These are phyloP conservation scores for Aspergillus funiculosus DNA, from an alignment of 495 filamentous ascomycete species.

Conservation along the genomic window DNA sequence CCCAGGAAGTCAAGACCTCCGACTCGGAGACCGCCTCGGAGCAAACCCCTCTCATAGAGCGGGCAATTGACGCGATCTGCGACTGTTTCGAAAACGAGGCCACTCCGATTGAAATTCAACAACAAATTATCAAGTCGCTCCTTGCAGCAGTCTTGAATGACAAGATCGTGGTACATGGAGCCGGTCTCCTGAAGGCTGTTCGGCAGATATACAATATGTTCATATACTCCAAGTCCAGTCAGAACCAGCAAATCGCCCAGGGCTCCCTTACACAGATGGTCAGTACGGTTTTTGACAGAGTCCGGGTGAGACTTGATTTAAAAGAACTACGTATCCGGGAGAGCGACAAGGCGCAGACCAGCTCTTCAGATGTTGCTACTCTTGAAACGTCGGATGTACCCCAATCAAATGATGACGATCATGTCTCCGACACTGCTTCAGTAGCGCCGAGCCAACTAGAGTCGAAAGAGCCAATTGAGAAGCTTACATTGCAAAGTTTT, in stretches of 20 bases:
- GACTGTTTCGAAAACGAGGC: slow-evolving; percentile 97
- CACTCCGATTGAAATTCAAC: slow-evolving; percentile 81
- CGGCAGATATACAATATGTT: slow-evolving; percentile 99
- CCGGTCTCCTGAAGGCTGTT: slow-evolving; percentile 94
- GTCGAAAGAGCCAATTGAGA: slow-evolving; percentile 58
- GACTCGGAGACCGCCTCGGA: slow-evolving; percentile 43
- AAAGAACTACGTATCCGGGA: slow-evolving; percentile 65
- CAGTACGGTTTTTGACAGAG: slow-evolving; percentile 92
- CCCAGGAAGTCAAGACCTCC: slow-evolving; percentile 28
- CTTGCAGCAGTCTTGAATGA: slow-evolving; percentile 94
- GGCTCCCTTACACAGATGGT: slow-evolving; percentile 98
- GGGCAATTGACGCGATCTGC: slow-evolving; percentile 98
- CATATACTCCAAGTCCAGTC: slow-evolving; percentile 79
- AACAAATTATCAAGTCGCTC: slow-evolving; percentile 96
- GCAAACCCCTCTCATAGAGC: slow-evolving; percentile 74
- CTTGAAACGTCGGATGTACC: slow-evolving; percentile 32
- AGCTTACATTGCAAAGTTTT: slow-evolving; percentile 91
- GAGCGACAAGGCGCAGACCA: slow-evolving; percentile 29
- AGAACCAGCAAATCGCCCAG: slow-evolving; percentile 94
- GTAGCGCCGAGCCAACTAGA: slow-evolving; percentile 50
- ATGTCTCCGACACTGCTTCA: slow-evolving; percentile 44
- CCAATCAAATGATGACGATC: slow-evolving; percentile 39
- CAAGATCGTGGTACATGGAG: slow-evolving; percentile 96
- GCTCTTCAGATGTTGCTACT: slow-evolving; percentile 32
- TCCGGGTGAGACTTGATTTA: slow-evolving; percentile 77